Base-by-base conservation (phyloP, 352 stramenopile species). In the Phytophthora brassicae region DNA sequence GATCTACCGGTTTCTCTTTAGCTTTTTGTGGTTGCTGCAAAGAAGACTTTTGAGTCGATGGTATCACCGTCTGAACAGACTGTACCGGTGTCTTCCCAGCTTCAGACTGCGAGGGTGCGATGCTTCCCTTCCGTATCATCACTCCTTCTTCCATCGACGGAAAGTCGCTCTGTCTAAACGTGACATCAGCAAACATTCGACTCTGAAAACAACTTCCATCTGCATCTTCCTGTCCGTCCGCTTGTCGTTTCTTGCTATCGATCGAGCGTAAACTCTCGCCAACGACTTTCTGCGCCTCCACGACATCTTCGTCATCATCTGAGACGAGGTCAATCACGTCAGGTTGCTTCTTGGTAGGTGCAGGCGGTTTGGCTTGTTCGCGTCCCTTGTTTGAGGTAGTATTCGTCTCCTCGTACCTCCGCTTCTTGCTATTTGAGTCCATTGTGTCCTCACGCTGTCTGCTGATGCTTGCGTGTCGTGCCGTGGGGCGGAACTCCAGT, bases 111-210 rank as follows among this genome's bases (percentile, higher is more conserved):
- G 22, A 43, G n/a, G 19, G 24, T 16, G 20, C 19, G 31, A 16
- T 5, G 9, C 12, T 4, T 16, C 24, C 31, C n/a, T 67, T 76
- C 26, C 55, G 66, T 41, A 70, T 60, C 13, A 51, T 9, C 0
- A 43, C 54, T 2, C 46, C 55, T 17, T 53, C 46, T 19, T 66
- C 58, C 4, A 71, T n/a, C 14, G 58, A 72, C 6, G 73, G 73
- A 44, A 86, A 86, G 46, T 86, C 68, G 11, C 33, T 66, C 8
- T 28, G 44, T 11, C 49, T 17, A 39, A 79, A 86, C 2, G 22
- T 38, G 19, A 76, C 47, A 0, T 22, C n/a, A 3, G 56, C 45
- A 22, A 80, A 75, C 13, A 66, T 20, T 7, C 72, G 68, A 55
- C 72, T 75, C 38, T 73, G 60, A 13, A 68, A 64, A 8, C 66